These are phyloP conservation scores for Euphrasia confusa DNA, from an alignment of 257 asterid genomes.

Conservation along the genomic window DNA sequence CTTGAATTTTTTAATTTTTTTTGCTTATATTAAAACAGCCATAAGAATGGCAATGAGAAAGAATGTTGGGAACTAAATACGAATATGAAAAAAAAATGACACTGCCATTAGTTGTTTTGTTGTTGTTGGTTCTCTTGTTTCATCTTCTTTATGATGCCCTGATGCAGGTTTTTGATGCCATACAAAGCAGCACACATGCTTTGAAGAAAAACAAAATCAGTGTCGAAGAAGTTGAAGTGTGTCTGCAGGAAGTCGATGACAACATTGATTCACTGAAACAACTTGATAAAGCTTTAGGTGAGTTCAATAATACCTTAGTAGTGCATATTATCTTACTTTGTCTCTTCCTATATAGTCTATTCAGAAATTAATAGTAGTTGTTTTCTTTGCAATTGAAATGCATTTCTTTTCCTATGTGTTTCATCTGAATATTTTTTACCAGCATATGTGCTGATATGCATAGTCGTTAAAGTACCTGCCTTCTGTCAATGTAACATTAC, in stretches of 20 bases:
- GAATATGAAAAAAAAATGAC: too few species aligned
- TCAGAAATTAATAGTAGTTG: background rate
- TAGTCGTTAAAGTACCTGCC: background rate
- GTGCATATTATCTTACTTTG: background rate
- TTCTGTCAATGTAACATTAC: conserved; percentile 1
- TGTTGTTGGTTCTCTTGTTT: background rate
- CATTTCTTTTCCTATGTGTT: background rate
- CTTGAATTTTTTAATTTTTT: background rate
- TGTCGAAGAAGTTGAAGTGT: conserved; percentile 59
- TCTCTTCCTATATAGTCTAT: background rate
- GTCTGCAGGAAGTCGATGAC: conserved; percentile 60
- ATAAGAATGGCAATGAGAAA: background rate
- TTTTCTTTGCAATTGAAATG: background rate
- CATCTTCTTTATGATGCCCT: conserved; percentile 19
- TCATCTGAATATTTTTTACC: background rate
- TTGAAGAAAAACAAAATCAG: conserved; percentile 51
- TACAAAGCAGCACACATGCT: conserved; percentile 56
- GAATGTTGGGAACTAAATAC: background rate
- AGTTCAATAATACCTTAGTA: conserved; percentile 12
- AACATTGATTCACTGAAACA: conserved; percentile 57
- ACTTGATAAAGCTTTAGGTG: conserved; percentile 59
- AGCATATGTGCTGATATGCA: background rate
- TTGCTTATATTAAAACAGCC: background rate
- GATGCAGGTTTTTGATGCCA: conserved; percentile 70
- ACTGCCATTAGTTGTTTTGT: background rate